Evolutionary conservation across 352 stramenopile genomes (phyloP), one percentile per base, ranked within the genome.

Genomic region (Phytophthora ohioensis): DNA sequence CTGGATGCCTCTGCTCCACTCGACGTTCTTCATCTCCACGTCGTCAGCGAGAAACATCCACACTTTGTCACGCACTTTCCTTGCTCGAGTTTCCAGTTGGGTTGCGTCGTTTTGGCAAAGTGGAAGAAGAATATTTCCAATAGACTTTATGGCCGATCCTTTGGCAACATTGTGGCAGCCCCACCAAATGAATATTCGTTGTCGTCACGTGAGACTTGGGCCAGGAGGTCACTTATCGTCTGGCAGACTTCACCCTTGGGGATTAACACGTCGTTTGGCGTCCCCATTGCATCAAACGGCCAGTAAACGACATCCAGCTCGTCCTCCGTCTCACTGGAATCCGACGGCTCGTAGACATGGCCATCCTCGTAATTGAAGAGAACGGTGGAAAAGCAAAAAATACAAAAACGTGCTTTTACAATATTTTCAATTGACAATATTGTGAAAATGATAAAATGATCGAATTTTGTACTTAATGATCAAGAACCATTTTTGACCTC

Each of bases 161-260:
- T 17, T 52, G 35, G 35, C 35, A 39, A 39, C 35, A 39, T 39
- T 39, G 35, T 49, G 39, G 47, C 47, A 13, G 38, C 38, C 9
- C 64, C 46, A 43, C 45, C 55, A 11, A 62, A 70, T 6, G 54
- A 55, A 57, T 52, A 59, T 38, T 48, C 48, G 7, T 38, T 45
- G 8, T 36, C 39, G 1, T 47, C 13, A 7, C 60, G 54, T 8
- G 36, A 47, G 47, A 71, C 64, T 8, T 3, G 55, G 4, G 53
- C 15, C 38, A 71, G 47, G 15, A 71, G 36, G 35, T 54, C 42
- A 12, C 48, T 71, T 36, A 71, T 56, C 21, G 35, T n/a, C 31
- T 66, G 54, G 3, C 21, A 64, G n/a, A 27, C 52, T 17, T 45
- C 48, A 36, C 64, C 64, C 7, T 43, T 59, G 30, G 64, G 55